Evolutionary conservation across 2,329 filamentous ascomycete species (phyloP), one percentile per base, ranked within the genome.

Genomic region (Coniochaeta sp.): DNA sequence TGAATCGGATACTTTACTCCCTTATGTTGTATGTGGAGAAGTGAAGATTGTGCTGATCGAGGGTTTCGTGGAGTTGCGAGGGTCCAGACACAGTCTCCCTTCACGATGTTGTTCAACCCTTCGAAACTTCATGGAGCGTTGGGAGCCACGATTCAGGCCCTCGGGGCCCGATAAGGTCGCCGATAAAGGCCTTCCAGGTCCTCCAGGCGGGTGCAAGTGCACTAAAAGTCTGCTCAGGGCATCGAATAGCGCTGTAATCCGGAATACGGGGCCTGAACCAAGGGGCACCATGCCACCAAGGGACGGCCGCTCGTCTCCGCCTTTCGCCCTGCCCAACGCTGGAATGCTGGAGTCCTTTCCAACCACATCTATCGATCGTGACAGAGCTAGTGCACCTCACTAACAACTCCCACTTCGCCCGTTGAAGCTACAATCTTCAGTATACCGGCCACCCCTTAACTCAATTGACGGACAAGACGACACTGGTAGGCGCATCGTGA

Each of bases 41-140:
- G 9, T n/a, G 30, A 32, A 32, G 30, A 32, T 32, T n/a, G 9
- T 32, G 9, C 9, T n/a, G 9, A 32, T 47, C 16, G 13, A 18
- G 24, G 27, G 27, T 47, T 55, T 50, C 47, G 52, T 51, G 49
- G 55, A 42, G 52, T 55, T 51, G n/a, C n/a, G n/a, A n/a, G n/a
- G n/a, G n/a, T n/a, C n/a, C n/a, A n/a, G n/a, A n/a, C n/a, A n/a
- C n/a, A n/a, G n/a, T n/a, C n/a, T n/a, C 20, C 40, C 20, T 8
- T 45, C 31, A 8, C 13, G 5, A 33, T 16, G 3, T 35, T 12
- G 4, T 42, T 42, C 4, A 22, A 13, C 20, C 14, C 45, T 48
- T 48, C 45, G 18, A 28, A 28, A 48, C 26, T 28, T 28, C 30
- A n/a, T 30, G 28, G 6, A 18, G 18, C 38, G 9, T 38, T 18